These are phyloP conservation scores for Sporisorium iseilematis-ciliati DNA, from an alignment of 1,284 basidiomycete species.

Conservation along the genomic window DNA sequence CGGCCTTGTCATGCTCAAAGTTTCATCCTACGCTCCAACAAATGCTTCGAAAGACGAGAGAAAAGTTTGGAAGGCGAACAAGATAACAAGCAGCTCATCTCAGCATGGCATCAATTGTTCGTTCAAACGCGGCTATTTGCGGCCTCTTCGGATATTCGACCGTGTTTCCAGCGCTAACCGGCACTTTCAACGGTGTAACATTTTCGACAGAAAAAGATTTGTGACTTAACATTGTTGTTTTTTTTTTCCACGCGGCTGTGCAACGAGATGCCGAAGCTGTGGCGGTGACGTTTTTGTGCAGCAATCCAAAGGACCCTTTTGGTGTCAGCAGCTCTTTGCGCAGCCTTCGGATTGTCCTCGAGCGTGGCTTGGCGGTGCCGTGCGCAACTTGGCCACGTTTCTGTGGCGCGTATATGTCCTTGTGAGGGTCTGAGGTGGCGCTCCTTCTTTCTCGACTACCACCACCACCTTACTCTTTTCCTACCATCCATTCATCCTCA, in stretches of 20 bases:
- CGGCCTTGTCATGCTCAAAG: not conserved
- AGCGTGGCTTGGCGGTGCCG: too few relatives aligned
- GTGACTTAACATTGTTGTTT: not conserved
- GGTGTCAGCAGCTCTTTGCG: too few relatives aligned
- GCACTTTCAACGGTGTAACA: not conserved
- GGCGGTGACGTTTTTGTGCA: conserved; percentile 16
- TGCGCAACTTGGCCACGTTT: too few relatives aligned
- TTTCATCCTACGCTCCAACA: not conserved
- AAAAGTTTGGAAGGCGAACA: not conserved
- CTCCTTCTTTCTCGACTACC: not conserved
- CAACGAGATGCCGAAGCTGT: conserved; percentile 4
- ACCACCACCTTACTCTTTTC: not conserved
- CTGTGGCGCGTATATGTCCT: too few relatives aligned
- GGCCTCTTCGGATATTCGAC: conserved; percentile 17
- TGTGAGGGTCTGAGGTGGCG: too few relatives aligned
- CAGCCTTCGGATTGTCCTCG: too few relatives aligned
- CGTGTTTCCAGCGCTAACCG: not conserved
- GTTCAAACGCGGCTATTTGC: conserved; percentile 28
- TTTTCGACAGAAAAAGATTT: not conserved
- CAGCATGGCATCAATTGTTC: not conserved
- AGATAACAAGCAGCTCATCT: not conserved
- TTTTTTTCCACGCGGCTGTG: conserved; percentile 8
- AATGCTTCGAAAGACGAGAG: not conserved
- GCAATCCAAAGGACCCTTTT: not conserved
- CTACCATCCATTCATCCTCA: not conserved